A percentile compares a stretch with the other conserved stretches of the same genome.
Evolutionary conservation across 768 basidiomycete genomes (phyloP).

Genomic region (Tephrocybe sp.): DNA sequence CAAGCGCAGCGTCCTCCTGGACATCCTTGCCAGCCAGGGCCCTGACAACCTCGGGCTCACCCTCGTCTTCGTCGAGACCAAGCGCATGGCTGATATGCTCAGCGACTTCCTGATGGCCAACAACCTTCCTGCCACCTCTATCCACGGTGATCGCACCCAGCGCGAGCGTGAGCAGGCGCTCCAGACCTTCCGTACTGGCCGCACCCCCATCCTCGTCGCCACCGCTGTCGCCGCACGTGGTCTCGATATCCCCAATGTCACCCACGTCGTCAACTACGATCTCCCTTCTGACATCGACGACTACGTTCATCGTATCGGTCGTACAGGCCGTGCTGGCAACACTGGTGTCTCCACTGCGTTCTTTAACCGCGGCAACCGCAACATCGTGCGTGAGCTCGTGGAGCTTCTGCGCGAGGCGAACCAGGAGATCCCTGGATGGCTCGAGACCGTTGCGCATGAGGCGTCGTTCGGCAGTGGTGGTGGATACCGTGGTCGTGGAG

Average conservation of each 20-base stretch:
- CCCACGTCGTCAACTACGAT: slow-evolving; percentile 98
- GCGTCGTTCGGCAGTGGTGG: slow-evolving; percentile 65
- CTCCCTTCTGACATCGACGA: slow-evolving; percentile 98
- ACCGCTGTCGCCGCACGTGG: slow-evolving; percentile 99
- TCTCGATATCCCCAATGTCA: slow-evolving; percentile 98
- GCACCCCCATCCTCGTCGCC: slow-evolving; percentile 95
- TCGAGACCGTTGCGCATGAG: slow-evolving; percentile 85
- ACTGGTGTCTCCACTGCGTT: slow-evolving; percentile 95
- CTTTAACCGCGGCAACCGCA: slow-evolving; percentile 91
- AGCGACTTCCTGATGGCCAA: slow-evolving; percentile 92
- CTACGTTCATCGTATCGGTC: slow-evolving; percentile 97
- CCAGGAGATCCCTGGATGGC: slow-evolving; percentile 90
- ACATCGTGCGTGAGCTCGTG: slow-evolving; percentile 88
- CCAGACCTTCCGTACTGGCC: slow-evolving; percentile 92
- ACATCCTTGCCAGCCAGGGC: slow-evolving; percentile 82
- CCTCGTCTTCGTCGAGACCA: slow-evolving; percentile 98
- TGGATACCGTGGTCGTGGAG: slow-evolving; percentile 49
- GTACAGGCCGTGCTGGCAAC: slow-evolving; percentile 98
- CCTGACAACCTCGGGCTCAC: slow-evolving; percentile 71
- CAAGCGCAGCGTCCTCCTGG: slow-evolving; percentile 95
- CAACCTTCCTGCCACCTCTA: slow-evolving; percentile 88
- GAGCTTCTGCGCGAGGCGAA: slow-evolving; percentile 96
- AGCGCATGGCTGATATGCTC: slow-evolving; percentile 98
- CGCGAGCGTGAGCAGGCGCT: slow-evolving; percentile 96
- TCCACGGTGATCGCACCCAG: slow-evolving; percentile 97